A percentile compares a stretch with the other conserved stretches of the same genome.
Evolutionary conservation across 1,284 basidiomycete genomes (phyloP).

Genomic region (Ceratobasidium sp.): DNA sequence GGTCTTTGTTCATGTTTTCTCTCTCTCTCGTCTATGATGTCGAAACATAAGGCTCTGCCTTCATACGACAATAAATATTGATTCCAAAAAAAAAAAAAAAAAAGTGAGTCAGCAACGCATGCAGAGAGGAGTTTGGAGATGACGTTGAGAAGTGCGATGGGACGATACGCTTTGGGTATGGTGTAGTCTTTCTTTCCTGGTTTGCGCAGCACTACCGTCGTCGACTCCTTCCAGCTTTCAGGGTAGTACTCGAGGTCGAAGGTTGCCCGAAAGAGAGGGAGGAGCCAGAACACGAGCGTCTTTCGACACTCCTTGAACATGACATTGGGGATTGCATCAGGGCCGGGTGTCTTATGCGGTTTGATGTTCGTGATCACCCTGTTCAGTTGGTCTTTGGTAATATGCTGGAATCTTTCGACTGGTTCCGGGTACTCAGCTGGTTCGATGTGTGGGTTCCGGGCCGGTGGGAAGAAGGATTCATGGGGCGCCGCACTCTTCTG

Average conservation of each 20-base stretch:
- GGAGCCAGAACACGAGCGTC: constrained; percentile 53
- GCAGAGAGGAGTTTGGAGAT: constrained; percentile 53
- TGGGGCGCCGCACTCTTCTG: constrained; percentile 39
- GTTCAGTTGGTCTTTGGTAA: constrained; percentile 29
- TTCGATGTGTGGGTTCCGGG: constrained; percentile 5
- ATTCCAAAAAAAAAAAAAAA: too few species aligned
- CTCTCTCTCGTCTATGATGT: too few species aligned
- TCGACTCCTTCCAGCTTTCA: constrained; percentile 30
- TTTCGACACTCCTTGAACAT: constrained; percentile 55
- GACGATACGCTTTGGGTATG: constrained; percentile 54
- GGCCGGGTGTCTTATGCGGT: constrained; percentile 57
- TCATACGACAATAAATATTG: too few species aligned
- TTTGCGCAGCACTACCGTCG: constrained; percentile 54
- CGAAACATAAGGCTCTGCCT: too few species aligned
- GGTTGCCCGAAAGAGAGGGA: constrained; percentile 44
- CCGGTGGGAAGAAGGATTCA: constrained; percentile 46
- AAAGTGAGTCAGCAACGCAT: constrained; percentile 51
- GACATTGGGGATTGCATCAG: constrained; percentile 57
- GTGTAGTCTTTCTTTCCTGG: constrained; percentile 52
- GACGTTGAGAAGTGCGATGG: constrained; percentile 55
- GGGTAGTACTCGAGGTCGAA: constrained; percentile 40
- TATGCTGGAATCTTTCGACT: background rate
- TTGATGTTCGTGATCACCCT: constrained; percentile 33
- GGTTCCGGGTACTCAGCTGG: constrained; percentile 5
- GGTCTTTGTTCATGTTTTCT: too few species aligned